Evolutionary conservation across 2,329 filamentous ascomycete genomes (phyloP), one percentile per base, ranked within the genome.

Genomic region (Cadophora luteo-olivacea): DNA sequence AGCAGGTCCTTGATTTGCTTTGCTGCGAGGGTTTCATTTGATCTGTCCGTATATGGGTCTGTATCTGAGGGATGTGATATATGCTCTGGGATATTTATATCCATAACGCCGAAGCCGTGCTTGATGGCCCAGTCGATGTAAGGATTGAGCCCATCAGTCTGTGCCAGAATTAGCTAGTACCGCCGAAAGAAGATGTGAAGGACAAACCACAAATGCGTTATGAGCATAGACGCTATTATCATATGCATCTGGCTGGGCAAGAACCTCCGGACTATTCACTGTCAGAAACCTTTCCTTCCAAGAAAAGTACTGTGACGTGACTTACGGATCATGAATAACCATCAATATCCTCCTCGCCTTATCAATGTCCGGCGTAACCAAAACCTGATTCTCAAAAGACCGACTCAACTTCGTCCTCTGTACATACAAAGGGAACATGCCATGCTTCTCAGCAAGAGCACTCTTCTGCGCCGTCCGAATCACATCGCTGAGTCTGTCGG

Each of bases 311-410:
- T 14, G 3, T 36, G 48, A 9, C 25, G 29, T 55, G 38, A 84
- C 91, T 84, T 80, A 93, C 85, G 95, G 93, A 76, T 97, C 95
- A 78, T 99, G 96, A 66, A 99, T 91, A 60, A 98, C 91, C 12
- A 99, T 83, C 14, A 99, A 78, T 3, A 98, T 84, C 64, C 89
- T 92, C 66, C 86, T 87, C 22, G 87, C 85, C 45, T 86, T 81
- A 67, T 88, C 84, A 64, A 96, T 88, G 55, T 89, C 86, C 1
- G 90, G 87, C 77, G 93, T 97, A 9, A 93, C 91, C 41, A 97
- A 81, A 1, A 97, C 91, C 79, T 97, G 93, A 72, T 97, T 91
- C 75, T 95, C 89, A 75, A 95, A 97, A 0, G 91, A 91, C 72
- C 89, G 91, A 69, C 90, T 91, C 0, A 96, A 82, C 1, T 84